A percentile compares a stretch with the other conserved stretches of the same genome.
phyloP scores from a whole-genome alignment of 352 stramenopile species.

The Phytophthora tentaculata region DNA sequence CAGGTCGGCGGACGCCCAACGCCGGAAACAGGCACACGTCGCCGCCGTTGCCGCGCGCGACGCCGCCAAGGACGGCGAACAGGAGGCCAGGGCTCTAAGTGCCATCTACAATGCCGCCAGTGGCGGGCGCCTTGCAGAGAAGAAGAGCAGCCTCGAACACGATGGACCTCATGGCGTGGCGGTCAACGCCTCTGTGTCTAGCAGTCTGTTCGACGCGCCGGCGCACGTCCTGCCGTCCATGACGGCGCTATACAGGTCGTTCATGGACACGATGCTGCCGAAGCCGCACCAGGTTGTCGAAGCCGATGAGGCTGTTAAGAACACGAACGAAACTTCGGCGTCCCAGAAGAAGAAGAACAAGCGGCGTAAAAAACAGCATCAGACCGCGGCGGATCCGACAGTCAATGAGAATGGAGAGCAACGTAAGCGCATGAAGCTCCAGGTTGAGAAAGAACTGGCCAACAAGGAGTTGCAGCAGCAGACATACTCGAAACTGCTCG shows the following conservation, averaged over 20 bases:
- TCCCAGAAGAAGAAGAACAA: slow-evolving; percentile 65
- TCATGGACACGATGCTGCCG: slow-evolving; percentile 88
- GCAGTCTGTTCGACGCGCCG: slow-evolving; percentile 76
- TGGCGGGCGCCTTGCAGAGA: slow-evolving; percentile 14
- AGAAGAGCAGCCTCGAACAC: slow-evolving; percentile 25
- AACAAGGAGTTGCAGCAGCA: slow-evolving; percentile 61
- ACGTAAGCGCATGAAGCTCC: slow-evolving; percentile 67
- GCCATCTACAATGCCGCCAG: slow-evolving; percentile 51
- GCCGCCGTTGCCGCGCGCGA: slow-evolving; percentile 21
- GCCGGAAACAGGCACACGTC: slow-evolving; percentile 43
- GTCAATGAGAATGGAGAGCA: slow-evolving; percentile 41
- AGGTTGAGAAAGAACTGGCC: slow-evolving; percentile 73
- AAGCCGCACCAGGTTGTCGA: slow-evolving; percentile 51
- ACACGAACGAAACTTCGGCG: slow-evolving; percentile 6
- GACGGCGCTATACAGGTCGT: slow-evolving; percentile 82
- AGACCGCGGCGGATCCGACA: slow-evolving; percentile 13
- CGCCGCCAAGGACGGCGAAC: slow-evolving; percentile 29
- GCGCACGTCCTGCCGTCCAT: slow-evolving; percentile 86
- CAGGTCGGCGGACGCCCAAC: slow-evolving; percentile 41
- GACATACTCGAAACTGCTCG: slow-evolving; percentile 76
- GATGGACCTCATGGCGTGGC: slow-evolving; percentile 26
- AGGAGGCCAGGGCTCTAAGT: slow-evolving; percentile 51
- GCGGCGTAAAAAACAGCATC: slow-evolving; percentile 67
- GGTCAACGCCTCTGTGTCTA: slow-evolving; percentile 27
- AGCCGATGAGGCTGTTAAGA: slow-evolving; percentile 23